Percentiles rank a stretch among this genome's conserved stretches.
phyloP scores from a whole-genome alignment of 1,284 basidiomycete genomes.

The Trichosporon sp. region DNA sequence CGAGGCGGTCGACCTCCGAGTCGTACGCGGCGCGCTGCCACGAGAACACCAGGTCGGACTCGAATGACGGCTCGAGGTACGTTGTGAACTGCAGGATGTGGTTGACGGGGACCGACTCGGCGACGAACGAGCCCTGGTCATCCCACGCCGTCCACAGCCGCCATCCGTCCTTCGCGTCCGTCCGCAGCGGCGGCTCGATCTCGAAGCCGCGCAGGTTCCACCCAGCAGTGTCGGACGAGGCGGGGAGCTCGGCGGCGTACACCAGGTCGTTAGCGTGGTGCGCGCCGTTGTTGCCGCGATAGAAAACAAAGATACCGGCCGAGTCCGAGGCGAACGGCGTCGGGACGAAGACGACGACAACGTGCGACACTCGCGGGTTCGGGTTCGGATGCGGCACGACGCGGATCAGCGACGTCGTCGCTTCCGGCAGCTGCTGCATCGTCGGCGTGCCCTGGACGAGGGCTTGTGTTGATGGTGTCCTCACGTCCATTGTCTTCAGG shows the following conservation, averaged over 20 bases:
- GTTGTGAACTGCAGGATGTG: conserved; percentile 42
- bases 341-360: conserved; percentile 45
- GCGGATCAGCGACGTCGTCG: conserved; percentile 33
- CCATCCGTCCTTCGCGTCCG: conserved; percentile 40
- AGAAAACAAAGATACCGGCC: conserved; percentile 47
- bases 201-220: conserved; percentile 49
- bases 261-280: conserved; percentile 33
- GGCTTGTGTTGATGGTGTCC: conserved; percentile 20
- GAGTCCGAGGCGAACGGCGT: conserved; percentile 33
- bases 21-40: conserved; percentile 32
- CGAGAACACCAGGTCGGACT: conserved; percentile 26
- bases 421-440: conserved; percentile 14
- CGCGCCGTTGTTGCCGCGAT: conserved; percentile 33
- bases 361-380: conserved; percentile 38
- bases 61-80: conserved; percentile 24
- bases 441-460: neutral
- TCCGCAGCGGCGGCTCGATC: conserved; percentile 31
- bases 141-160: conserved; percentile 52
- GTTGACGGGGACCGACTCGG: conserved; percentile 33
- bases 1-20: conserved; percentile 61
- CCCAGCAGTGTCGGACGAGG: conserved; percentile 28
- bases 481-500: conserved; percentile 45
- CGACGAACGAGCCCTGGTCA: conserved; percentile 25
- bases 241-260: conserved; percentile 36
- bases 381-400: conserved; percentile 36